Conservation (phyloP, 2,329 filamentous ascomycete genomes). For the Plenodomus tracheiphilus region DNA sequence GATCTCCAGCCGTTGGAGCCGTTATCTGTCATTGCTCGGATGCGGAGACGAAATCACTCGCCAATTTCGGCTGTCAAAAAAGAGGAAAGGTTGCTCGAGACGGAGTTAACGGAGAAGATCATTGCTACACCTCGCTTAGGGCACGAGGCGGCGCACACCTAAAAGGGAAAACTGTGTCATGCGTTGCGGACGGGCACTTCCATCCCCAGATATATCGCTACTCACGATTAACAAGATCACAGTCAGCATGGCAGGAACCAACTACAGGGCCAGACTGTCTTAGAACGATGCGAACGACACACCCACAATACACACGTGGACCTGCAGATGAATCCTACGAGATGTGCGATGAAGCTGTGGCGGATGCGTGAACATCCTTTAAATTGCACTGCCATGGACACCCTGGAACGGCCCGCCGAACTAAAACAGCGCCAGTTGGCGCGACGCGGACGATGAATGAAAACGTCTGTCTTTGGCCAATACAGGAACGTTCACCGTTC, state of each 20-base stretch:
- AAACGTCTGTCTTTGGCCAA: slow-evolving; percentile 4
- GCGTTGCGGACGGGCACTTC: neutral
- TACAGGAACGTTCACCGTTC: slow-evolving; percentile 10
- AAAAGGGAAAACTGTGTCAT: neutral
- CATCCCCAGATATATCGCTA: neutral
- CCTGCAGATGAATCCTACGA: neutral
- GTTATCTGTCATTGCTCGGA: neutral
- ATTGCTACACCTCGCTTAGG: neutral
- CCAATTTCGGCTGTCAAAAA: neutral
- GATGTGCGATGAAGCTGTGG: neutral
- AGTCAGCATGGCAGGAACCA: neutral
- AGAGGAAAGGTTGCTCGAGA: neutral
- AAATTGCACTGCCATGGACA: neutral
- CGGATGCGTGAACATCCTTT: neutral
- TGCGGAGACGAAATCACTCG: neutral
- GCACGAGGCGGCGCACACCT: neutral
- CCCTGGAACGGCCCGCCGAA: neutral
- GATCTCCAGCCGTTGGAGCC: neutral
- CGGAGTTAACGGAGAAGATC: neutral
- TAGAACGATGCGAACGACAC: neutral
- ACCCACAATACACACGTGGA: neutral
- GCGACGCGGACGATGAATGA: slow-evolving; percentile 9
- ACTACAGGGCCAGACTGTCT: neutral
- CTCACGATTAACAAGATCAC: neutral
- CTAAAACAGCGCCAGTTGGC: slow-evolving; percentile 1